Evolutionary conservation across 2,329 filamentous ascomycete species (phyloP).

Genomic region (Talaromyces sp.): DNA sequence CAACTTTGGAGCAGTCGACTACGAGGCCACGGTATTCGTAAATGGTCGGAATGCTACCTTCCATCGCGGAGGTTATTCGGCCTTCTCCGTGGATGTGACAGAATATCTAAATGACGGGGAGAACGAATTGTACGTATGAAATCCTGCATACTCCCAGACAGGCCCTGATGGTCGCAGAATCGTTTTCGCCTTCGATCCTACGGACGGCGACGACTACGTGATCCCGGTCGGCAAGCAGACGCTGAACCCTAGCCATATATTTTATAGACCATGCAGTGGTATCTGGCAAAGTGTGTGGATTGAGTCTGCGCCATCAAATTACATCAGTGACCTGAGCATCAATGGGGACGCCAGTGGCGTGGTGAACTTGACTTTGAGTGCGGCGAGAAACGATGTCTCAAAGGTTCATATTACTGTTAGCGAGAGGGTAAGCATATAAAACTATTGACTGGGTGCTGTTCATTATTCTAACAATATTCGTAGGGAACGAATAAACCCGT

Average conservation of each 20-base stretch:
- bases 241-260: slow-evolving; percentile 50
- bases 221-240: slow-evolving; percentile 64
- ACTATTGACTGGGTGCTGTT: not conserved
- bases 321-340: not conserved
- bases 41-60: slow-evolving; percentile 47
- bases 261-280: slow-evolving; percentile 66
- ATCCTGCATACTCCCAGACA: not conserved
- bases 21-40: slow-evolving; percentile 49
- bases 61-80: slow-evolving; percentile 57
- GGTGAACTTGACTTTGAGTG: not conserved
- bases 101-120: slow-evolving; percentile 2
- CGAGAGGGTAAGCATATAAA: not conserved
- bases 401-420: not conserved
- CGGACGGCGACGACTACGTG: slow-evolving; percentile 49
- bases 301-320: slow-evolving; percentile 28
- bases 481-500: not conserved
- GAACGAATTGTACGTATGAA: not conserved
- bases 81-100: slow-evolving; percentile 57
- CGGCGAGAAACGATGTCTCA: not conserved
- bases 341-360: not conserved
- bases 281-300: slow-evolving; percentile 74
- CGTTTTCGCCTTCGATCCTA: slow-evolving; percentile 63
- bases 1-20: slow-evolving; percentile 48
- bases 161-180: slow-evolving; percentile 34
- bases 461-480: not conserved